A percentile compares a stretch with the other conserved stretches of the same genome.
These are phyloP conservation scores for Suhomyces vadensis DNA, from an alignment of 805 yeast genomes.

Conservation along the genomic window DNA sequence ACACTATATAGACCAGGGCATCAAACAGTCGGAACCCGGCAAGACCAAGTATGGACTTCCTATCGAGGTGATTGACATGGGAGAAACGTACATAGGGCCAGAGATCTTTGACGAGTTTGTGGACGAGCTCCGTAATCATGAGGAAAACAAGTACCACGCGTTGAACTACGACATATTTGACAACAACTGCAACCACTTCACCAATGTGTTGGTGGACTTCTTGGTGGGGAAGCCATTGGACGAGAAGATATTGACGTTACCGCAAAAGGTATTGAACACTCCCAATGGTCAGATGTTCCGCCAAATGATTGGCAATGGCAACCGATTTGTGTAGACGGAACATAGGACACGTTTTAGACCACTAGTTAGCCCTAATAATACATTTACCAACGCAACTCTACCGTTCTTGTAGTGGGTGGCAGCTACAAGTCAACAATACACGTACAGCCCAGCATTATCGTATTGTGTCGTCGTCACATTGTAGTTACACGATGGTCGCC, in stretches of 20 bases:
- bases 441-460: too few relatives aligned
- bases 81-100: slow-evolving; percentile 50
- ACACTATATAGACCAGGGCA: slow-evolving; percentile 61
- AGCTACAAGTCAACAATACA: not conserved
- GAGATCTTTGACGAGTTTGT: slow-evolving; percentile 57
- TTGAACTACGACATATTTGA: slow-evolving; percentile 55
- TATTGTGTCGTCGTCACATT: too few relatives aligned
- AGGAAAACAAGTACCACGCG: slow-evolving; percentile 44
- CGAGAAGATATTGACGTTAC: slow-evolving; percentile 50
- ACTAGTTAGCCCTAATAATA: too few relatives aligned
- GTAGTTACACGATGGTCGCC: too few relatives aligned
- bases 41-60: slow-evolving; percentile 62
- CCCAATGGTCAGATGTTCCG: slow-evolving; percentile 38
- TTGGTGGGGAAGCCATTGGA: slow-evolving; percentile 59
- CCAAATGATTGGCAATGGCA: slow-evolving; percentile 32
- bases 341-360: too few relatives aligned
- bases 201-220: slow-evolving; percentile 57
- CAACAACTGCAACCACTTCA: slow-evolving; percentile 70
- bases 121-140: slow-evolving; percentile 44
- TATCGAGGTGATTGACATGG: slow-evolving; percentile 51
- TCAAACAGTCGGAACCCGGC: slow-evolving; percentile 48
- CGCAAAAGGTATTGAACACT: slow-evolving; percentile 47
- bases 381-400: too few relatives aligned
- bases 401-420: not conserved
- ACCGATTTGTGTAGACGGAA: slow-evolving; percentile 9